Conservation (phyloP, 495 filamentous ascomycete genomes). For the Tuber umbilicatum region DNA sequence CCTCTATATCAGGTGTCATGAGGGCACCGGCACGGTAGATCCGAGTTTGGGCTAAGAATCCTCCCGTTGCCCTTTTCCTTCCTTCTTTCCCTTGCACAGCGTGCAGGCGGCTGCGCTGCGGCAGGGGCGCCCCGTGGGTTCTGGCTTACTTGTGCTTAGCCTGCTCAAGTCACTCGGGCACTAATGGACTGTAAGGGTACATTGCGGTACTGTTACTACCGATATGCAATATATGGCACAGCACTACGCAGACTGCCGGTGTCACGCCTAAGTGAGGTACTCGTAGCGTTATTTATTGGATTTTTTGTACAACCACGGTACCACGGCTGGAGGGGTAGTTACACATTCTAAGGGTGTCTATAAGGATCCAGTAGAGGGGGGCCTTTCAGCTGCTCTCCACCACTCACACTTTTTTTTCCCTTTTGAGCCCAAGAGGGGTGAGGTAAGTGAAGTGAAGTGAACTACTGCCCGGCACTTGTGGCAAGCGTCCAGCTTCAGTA, state of each 20-base stretch:
- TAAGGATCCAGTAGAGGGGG: background rate
- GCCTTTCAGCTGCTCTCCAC: background rate
- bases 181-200: no score
- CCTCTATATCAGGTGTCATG: no score
- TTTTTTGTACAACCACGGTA: background rate
- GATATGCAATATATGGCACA: no score
- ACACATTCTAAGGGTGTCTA: background rate
- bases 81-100: background rate
- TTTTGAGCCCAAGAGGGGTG: background rate
- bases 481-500: background rate
- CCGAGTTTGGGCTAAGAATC: background rate
- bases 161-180: background rate
- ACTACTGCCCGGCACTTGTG: background rate
- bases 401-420: background rate
- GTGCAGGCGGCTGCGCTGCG: background rate
- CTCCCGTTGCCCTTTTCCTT: background rate
- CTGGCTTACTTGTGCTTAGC: background rate
- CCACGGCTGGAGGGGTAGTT: background rate
- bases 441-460: background rate
- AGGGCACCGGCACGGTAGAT: no score
- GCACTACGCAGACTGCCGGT: background rate
- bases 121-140: background rate
- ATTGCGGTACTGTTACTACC: no score
- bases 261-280: background rate
- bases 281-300: background rate